Evolutionary conservation across 2,329 filamentous ascomycete genomes (phyloP), one percentile per base, ranked within the genome.

Genomic region (Macrophomina tecta): DNA sequence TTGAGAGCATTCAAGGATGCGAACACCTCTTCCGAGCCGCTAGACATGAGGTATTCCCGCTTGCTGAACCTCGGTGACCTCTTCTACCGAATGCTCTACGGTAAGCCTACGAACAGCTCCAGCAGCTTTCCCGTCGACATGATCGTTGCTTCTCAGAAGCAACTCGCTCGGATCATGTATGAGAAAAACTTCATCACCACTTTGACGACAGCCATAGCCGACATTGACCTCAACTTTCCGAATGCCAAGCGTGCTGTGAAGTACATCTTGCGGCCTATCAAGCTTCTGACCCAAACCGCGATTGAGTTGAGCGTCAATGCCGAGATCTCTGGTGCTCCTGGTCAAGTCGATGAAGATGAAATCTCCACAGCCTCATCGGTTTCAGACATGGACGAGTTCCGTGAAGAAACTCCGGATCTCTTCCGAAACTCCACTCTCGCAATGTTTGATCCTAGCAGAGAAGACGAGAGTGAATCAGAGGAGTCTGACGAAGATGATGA

Each of bases 371-470:
- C 91, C 3, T 96, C 93, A 4, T 97, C 94, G 0, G 87, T 97
- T 30, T 97, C 94, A 11, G 94, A 97, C 69, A 83, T 93, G 61
- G 91, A 94, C 48, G 91, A 94, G 69, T 90, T 92, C 30, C 77
- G 79, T 42, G 81, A 82, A 66, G 95, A 98, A 77, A 99, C 96
- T 5, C 95, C 96, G 36, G 95, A 99, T 80, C 85, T 99, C 23
- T 98, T 97, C 82, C 91, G 96, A 64, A 97, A 98, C 78, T 98
- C 95, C 1, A 93, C 96, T 1, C 84, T 99, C 28, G 94, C 95
- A 60, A 96, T 98, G 89, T 89, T 97, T 64, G 95, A 98, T 77
- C 90, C 91, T 70, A 88, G 90, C 60, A 88, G 91, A 67, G 90
- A 93, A 68, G 90, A 92, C 68, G 92, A 94, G 69, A 93, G 92